Evolutionary conservation across 805 yeast genomes (phyloP).

Genomic region (Ogataea neopini): DNA sequence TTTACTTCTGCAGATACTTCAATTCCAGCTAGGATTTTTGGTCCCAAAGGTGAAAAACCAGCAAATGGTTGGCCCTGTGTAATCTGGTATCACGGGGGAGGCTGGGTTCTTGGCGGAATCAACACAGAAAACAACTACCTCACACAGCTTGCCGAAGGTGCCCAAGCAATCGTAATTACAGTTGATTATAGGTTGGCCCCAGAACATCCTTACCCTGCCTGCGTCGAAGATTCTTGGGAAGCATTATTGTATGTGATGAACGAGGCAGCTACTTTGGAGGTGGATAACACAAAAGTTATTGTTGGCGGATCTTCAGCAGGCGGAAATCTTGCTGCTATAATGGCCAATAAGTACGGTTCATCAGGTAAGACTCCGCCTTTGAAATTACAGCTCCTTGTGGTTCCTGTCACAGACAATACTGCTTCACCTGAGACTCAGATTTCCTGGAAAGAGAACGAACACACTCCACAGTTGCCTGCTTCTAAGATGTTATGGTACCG

Average conservation of each 20-base stretch:
- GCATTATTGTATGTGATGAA: constrained; percentile 35
- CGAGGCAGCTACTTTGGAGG: constrained; percentile 28
- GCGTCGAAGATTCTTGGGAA: constrained; percentile 44
- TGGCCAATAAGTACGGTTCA: constrained; percentile 34
- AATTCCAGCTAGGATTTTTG: constrained; percentile 30
- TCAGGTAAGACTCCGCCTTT: constrained; percentile 33
- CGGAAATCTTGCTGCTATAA: constrained; percentile 38
- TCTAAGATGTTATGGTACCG: constrained; percentile 48
- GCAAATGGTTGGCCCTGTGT: constrained; percentile 31
- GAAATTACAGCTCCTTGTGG: constrained; percentile 42
- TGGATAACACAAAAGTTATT: constrained; percentile 37
- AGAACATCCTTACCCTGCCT: constrained; percentile 50
- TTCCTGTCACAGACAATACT: constrained; percentile 46
- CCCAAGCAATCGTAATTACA: constrained; percentile 38
- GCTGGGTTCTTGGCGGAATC: constrained; percentile 36
- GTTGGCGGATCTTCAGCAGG: constrained; percentile 52
- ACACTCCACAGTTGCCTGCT: constrained; percentile 45
- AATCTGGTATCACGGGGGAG: constrained; percentile 37
- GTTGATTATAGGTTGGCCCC: constrained; percentile 54
- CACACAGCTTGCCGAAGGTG: constrained; percentile 39
- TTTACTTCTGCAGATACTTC: constrained; percentile 29
- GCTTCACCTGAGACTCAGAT: constrained; percentile 37
- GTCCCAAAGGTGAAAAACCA: constrained; percentile 29
- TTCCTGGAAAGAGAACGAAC: constrained; percentile 41
- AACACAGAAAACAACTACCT: constrained; percentile 41